Evolutionary conservation across 192 early-diverging fungal species (phyloP), one percentile per base, ranked within the genome.

Genomic region (Coemansia sp.): DNA sequence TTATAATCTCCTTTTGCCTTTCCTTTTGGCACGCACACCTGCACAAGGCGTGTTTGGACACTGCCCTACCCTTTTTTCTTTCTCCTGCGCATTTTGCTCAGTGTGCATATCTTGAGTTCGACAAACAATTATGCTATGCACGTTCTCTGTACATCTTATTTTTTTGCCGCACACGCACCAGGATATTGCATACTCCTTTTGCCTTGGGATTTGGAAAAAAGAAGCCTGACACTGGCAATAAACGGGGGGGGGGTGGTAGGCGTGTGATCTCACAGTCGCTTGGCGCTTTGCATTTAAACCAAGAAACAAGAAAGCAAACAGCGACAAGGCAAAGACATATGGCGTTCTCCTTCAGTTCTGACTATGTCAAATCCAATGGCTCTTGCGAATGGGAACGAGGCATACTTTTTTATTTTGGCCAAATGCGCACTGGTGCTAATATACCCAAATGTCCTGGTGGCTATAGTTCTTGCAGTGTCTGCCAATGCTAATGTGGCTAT

Each of bases 91-190:
- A 7, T n/a, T 59, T 59, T 34, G 57, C 57, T 11, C 57, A 59
- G n/a, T 38, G 35, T 59, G 57, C 57, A 59, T 38, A 33, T 10
- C 34, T 21, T 16, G 15, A 24, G 14, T 9, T 23, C 24, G 51
- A 53, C 51, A 16, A 53, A 26, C 51, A 53, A 59, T 59, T 36
- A 34, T 36, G 57, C 20, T 34, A 59, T 59, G 51, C 51, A 59
- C 57, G 20, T 59, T 38, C 33, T 10, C 33, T 38, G 57, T 26
- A 59, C 57, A 59, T 53, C 51, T 26, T 53, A 8, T 10, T 36
- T 59, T 56, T 59, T 59, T 59, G 57, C 57, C 57, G 57, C 35
- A 59, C 18, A 59, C 35, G 35, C 57, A 59, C 18, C 57, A 59
- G 5, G 35, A 59, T 36, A 10, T 38, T 59, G 30, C 57, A 20